Evolutionary conservation across 176 grass and related monocot genomes (phyloP).

Genomic region (Otatea glauca): DNA sequence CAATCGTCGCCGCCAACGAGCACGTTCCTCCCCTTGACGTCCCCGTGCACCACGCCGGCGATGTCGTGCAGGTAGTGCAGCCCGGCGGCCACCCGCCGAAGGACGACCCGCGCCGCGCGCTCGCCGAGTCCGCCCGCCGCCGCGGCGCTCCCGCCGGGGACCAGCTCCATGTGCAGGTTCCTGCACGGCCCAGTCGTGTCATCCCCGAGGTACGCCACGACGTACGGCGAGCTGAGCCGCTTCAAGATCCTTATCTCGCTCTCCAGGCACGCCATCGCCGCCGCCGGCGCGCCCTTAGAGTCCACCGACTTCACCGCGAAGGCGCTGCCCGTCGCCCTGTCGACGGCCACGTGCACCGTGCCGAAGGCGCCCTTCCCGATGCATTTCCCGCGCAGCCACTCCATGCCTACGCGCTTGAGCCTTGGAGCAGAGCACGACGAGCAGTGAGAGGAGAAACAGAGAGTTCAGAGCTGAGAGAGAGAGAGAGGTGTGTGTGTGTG

Average conservation of each 20-base stretch:
- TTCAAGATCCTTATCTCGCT: constrained; percentile 79
- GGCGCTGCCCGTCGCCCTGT: constrained; percentile 44
- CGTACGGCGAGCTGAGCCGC: constrained; percentile 64
- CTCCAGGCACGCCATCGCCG: constrained; percentile 64
- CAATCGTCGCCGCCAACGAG: constrained; percentile 42
- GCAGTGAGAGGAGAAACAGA: background rate
- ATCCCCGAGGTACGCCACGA: constrained; percentile 80
- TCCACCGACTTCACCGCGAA: constrained; percentile 93
- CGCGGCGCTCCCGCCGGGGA: constrained; percentile 61
- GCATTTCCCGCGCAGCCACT: constrained; percentile 71
- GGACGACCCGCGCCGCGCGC: constrained; percentile 48
- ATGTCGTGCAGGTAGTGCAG: constrained; percentile 74
- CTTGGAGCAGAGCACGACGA: constrained; percentile 15
- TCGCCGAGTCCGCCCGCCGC: constrained; percentile 45
- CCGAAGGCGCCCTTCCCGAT: constrained; percentile 84
- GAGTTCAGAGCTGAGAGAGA: background rate
- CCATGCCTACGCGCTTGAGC: background rate
- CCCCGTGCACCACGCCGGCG: constrained; percentile 81
- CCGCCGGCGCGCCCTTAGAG: constrained; percentile 4
- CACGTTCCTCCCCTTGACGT: constrained; percentile 87
- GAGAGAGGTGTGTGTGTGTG: constrained; percentile 10
- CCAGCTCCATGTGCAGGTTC: constrained; percentile 84
- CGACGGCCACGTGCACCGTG: constrained; percentile 63
- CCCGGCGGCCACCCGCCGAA: constrained; percentile 55
- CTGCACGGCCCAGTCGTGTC: constrained; percentile 42